phyloP scores from a whole-genome alignment of 306 rosid species.

The Senna siamea region DNA sequence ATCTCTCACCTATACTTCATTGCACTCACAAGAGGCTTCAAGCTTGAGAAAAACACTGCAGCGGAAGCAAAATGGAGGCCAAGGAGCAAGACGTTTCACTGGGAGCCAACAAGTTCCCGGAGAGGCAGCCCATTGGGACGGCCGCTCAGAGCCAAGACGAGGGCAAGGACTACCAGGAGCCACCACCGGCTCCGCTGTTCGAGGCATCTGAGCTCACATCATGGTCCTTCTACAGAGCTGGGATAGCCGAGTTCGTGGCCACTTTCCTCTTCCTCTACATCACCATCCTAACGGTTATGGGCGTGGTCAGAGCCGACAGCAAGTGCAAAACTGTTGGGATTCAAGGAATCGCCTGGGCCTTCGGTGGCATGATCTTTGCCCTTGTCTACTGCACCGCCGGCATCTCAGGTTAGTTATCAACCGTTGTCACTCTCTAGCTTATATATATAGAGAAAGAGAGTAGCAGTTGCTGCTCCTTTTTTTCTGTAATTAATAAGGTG shows the following conservation, averaged over 20 bases:
- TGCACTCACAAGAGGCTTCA: no score
- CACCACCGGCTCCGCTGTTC: conserved; percentile 61
- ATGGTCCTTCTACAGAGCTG: conserved; percentile 65
- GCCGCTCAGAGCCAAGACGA: conserved; percentile 73
- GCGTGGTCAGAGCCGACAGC: conserved; percentile 52
- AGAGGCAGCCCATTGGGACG: conserved; percentile 74
- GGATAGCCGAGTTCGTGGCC: conserved; percentile 50
- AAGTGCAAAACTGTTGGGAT: conserved; percentile 67
- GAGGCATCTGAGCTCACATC: conserved; percentile 83
- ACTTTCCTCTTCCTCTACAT: conserved; percentile 51
- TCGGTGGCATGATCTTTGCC: conserved; percentile 94
- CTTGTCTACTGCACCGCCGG: conserved; percentile 96
- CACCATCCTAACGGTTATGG: conserved; percentile 50
- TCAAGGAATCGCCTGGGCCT: conserved; percentile 74
- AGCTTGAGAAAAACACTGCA: no score
- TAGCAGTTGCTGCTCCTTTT: no score
- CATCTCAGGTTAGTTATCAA: conserved; percentile 87
- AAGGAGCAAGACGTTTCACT: conserved; percentile 82
- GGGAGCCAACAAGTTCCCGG: conserved; percentile 90
- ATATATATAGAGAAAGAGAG: no score
- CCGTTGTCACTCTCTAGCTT: no score
- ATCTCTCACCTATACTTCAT: no score
- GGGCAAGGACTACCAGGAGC: conserved; percentile 70
- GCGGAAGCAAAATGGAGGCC: conserved; percentile 58
- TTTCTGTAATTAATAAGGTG: no score